Evolutionary conservation across 78 protist genomes (phyloP).

Genomic region (Carpediemonas membranifera): DNA sequence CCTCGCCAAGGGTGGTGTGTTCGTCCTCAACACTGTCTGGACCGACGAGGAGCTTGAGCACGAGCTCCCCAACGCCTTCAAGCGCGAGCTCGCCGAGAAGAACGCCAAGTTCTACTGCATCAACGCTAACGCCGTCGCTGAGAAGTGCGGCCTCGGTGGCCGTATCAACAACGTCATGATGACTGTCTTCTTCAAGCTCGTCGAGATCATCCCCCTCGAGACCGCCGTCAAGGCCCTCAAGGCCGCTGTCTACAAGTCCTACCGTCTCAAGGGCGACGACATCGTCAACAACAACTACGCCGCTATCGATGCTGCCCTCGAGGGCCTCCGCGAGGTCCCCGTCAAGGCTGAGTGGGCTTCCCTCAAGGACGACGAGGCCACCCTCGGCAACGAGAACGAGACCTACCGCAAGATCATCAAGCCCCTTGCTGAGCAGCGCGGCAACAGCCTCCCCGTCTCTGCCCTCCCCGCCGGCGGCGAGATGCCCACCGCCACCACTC

Average conservation of each 20-base stretch:
- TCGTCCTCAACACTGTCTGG: slow-evolving; percentile 45
- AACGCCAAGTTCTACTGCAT: too few species aligned
- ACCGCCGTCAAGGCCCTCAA: slow-evolving; percentile 41
- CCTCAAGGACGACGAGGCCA: neutral
- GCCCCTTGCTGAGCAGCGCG: slow-evolving; percentile 31
- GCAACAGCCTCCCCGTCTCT: slow-evolving; percentile 15
- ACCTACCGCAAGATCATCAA: slow-evolving; percentile 10
- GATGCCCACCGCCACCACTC: slow-evolving; percentile 15
- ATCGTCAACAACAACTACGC: slow-evolving; percentile 35
- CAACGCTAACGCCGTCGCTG: too few species aligned
- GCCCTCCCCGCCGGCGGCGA: slow-evolving; percentile 35
- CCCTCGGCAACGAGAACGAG: neutral
- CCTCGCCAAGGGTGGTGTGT: slow-evolving; percentile 21
- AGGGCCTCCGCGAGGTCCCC: slow-evolving; percentile 5
- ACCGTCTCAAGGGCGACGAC: slow-evolving; percentile 36
- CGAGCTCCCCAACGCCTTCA: slow-evolving; percentile 41
- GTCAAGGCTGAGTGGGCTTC: slow-evolving; percentile 14
- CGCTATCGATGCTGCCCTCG: slow-evolving; percentile 31
- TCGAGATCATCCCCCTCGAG: slow-evolving; percentile 41
- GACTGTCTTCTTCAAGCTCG: slow-evolving; percentile 45
- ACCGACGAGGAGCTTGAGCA: slow-evolving; percentile 19
- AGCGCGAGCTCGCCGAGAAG: too few species aligned
- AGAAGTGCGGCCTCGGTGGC: too few species aligned
- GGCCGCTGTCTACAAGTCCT: slow-evolving; percentile 35
- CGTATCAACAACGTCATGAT: slow-evolving; percentile 59